Base-by-base conservation (phyloP, 2,329 filamentous ascomycete species). In the Cladophialophora carrionii region DNA sequence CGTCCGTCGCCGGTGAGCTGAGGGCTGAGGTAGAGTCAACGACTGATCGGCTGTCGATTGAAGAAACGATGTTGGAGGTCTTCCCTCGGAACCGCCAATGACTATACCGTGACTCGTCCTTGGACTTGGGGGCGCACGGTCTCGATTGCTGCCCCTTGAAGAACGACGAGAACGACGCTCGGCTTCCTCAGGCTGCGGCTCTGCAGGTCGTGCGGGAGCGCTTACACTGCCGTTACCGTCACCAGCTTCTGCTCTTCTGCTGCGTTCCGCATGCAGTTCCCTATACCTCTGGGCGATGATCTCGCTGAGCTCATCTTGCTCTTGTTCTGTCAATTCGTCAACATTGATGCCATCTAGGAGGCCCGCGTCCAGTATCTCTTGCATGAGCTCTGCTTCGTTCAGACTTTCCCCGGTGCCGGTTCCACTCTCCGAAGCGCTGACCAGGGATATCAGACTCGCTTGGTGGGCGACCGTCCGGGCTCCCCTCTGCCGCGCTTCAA, bases 251-350 rank as follows among this genome's bases (percentile, higher is more conserved):
- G 81, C 75, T 65, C 85, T 80, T 67, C 88, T 87, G 58, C 49
- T 51, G 83, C 85, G 73, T 52, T 74, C 72, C 65, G 74, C 74
- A 73, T 96, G 91, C 32, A 91, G 84, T 67, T 91, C 85, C 64
- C 91, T 83, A 73, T 96, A 96, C 1, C 92, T 92, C 73, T 96
- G 91, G 1, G 92, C 93, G 71, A 98, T 96, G 65, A 90, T 88
- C 73, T 94, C 90, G 69, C 91, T 96, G 17, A 98, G 86, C 73
- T 96, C 91, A 73, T 97, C 92, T 74, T 97, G 92, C 72, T 92
- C 90, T 56, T 82, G 86, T 17, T 92, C 83, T 68, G 94, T 92
- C 61, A 97, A 87, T 69, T 93, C 93, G 72, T 95, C 90, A 62
- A 97, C 80, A 74, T 97, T 93, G 54, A 97, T 87, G 20, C 92